Evolutionary conservation across 2,329 filamentous ascomycete species (phyloP).

Genomic region (Colletotrichum lentis): DNA sequence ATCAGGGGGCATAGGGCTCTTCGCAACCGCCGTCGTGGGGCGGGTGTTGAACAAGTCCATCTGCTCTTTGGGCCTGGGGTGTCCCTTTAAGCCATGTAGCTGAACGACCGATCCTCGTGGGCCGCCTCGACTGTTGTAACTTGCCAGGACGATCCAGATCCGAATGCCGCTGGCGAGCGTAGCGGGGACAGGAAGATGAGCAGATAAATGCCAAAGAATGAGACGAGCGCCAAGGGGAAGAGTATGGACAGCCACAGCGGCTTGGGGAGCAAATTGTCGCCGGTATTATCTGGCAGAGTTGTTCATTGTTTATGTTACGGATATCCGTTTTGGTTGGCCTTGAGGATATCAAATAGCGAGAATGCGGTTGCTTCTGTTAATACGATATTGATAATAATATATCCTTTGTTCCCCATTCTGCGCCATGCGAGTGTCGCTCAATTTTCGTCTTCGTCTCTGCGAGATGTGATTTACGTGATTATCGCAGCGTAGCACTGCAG

Average conservation of each 20-base stretch:
- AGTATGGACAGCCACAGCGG: background rate
- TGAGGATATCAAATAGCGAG: no score
- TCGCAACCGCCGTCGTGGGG: background rate
- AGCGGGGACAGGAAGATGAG: background rate
- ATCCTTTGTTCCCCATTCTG: no score
- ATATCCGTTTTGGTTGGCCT: background rate
- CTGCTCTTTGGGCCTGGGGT: background rate
- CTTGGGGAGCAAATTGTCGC: background rate
- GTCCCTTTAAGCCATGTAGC: constrained; percentile 3
- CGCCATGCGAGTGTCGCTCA: background rate
- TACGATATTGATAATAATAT: no score
- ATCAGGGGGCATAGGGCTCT: background rate
- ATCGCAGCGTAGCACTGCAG: background rate
- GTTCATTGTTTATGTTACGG: no score
- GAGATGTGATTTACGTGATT: background rate
- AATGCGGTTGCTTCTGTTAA: no score
- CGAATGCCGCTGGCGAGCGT: background rate
- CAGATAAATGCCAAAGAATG: background rate
- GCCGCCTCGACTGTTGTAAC: constrained; percentile 24
- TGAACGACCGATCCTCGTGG: constrained; percentile 14
- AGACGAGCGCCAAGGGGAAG: background rate
- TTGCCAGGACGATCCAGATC: constrained; percentile 18
- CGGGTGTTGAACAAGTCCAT: constrained; percentile 2
- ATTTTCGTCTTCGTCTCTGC: no score
- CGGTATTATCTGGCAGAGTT: background rate